Conservation (phyloP, 768 basidiomycete species). For the Hygrophorus russula region DNA sequence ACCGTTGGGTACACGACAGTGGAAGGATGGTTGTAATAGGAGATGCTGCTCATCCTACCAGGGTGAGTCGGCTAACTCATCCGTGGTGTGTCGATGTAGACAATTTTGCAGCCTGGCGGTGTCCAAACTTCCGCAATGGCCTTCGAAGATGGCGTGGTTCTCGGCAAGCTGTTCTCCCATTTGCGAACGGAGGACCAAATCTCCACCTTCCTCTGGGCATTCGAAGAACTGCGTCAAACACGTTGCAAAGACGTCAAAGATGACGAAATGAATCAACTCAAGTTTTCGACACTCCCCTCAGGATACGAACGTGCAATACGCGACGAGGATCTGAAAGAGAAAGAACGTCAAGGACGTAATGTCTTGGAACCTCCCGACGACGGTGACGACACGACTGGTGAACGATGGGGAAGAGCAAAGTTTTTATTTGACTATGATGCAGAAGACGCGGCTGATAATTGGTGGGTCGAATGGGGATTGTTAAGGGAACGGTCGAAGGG, state of each 20-base stretch:
- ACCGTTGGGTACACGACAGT: constrained; percentile 37
- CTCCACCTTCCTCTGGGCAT: constrained; percentile 34
- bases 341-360: constrained; percentile 4
- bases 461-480: constrained; percentile 34
- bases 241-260: constrained; percentile 18
- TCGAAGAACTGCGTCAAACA: constrained; percentile 40
- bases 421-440: constrained; percentile 41
- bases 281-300: too few species aligned
- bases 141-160: constrained; percentile 48
- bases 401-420: constrained; percentile 30
- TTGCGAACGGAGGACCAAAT: constrained; percentile 36
- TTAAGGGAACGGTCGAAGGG: constrained; percentile 4
- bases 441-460: constrained; percentile 46
- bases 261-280: too few species aligned
- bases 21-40: constrained; percentile 38
- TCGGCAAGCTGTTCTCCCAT: constrained; percentile 49
- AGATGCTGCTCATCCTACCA: constrained; percentile 24
- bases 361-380: constrained; percentile 6
- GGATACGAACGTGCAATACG: constrained; percentile 14
- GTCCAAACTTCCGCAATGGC: constrained; percentile 19
- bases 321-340: constrained; percentile 21
- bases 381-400: constrained; percentile 17
- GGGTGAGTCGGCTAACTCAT: neutral
- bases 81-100: neutral
- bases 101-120: neutral